Percentiles rank a stretch among this genome's conserved stretches.
These are phyloP conservation scores for Nicotiana rustica DNA, from an alignment of 305 asterid genomes.

Conservation along the genomic window DNA sequence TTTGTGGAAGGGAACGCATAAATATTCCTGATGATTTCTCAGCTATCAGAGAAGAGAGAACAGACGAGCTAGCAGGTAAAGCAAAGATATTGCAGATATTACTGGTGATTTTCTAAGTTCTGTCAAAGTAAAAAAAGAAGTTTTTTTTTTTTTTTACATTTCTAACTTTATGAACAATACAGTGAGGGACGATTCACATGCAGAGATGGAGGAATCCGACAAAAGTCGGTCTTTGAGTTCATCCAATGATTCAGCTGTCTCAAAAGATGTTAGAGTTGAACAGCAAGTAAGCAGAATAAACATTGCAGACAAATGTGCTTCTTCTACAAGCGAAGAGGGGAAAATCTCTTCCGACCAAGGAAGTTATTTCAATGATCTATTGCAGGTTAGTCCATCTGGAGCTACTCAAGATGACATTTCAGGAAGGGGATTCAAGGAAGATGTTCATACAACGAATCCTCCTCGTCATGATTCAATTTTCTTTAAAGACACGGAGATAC, in stretches of 20 bases:
- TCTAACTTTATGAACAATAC: slow-evolving; percentile 4
- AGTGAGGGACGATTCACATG: slow-evolving; percentile 32
- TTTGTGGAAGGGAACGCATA: slow-evolving; percentile 2
- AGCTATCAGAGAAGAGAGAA: slow-evolving; percentile 23
- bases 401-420: slow-evolving; percentile 21
- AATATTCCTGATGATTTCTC: slow-evolving; percentile 25
- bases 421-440: slow-evolving; percentile 27
- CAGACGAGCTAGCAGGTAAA: slow-evolving; percentile 13
- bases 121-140: background rate
- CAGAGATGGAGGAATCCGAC: background rate
- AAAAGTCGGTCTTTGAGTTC: background rate
- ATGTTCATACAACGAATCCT: background rate
- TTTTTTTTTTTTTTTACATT: background rate
- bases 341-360: slow-evolving; percentile 29
- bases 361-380: background rate
- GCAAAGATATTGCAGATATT: background rate
- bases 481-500: slow-evolving; percentile 20
- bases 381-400: background rate
- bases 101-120: background rate
- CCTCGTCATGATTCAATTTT: slow-evolving; percentile 5
- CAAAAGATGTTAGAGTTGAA: background rate
- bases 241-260: slow-evolving; percentile 15
- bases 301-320: background rate
- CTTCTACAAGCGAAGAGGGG: background rate
- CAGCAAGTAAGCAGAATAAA: slow-evolving; percentile 2